These are phyloP conservation scores for Trametes pubescens DNA, from an alignment of 1,284 basidiomycete genomes.

Conservation along the genomic window DNA sequence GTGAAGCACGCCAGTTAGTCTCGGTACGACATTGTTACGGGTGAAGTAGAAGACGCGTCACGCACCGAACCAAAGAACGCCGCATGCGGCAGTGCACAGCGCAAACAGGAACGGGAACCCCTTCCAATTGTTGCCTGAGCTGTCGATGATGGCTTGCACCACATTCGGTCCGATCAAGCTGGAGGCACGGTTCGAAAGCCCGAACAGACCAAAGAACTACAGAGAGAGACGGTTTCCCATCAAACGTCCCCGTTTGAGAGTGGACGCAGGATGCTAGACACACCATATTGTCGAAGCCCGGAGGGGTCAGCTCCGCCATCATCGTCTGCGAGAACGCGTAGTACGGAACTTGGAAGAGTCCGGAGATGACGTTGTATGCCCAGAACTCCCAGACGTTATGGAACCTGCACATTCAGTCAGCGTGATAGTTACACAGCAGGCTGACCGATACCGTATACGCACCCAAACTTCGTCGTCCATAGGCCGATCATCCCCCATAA, in stretches of 20 bases:
- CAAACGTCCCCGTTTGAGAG: too few species aligned
- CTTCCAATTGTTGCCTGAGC: constrained; percentile 76
- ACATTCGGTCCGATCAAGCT: constrained; percentile 83
- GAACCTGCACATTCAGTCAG: constrained; percentile 53
- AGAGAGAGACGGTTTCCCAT: background rate
- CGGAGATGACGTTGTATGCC: constrained; percentile 82
- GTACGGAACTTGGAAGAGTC: constrained; percentile 88
- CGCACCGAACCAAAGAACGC: constrained; percentile 72
- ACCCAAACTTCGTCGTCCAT: constrained; percentile 80
- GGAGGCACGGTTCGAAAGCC: constrained; percentile 82
- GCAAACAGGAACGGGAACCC: constrained; percentile 88
- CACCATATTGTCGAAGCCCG: constrained; percentile 85
- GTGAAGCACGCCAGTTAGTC: background rate
- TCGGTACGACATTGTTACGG: background rate
- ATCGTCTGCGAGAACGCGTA: constrained; percentile 87
- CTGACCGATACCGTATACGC: constrained; percentile 30
- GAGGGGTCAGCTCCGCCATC: constrained; percentile 86
- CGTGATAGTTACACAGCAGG: constrained; percentile 21
- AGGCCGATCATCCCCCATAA: constrained; percentile 90
- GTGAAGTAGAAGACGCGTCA: constrained; percentile 2
- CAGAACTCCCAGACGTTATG: constrained; percentile 89
- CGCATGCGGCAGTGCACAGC: constrained; percentile 66
- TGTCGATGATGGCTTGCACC: constrained; percentile 81
- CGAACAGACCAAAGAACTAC: constrained; percentile 84
- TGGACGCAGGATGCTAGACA: constrained; percentile 12